Conservation (phyloP, 768 basidiomycete genomes). For the Pleurotus platypus region DNA sequence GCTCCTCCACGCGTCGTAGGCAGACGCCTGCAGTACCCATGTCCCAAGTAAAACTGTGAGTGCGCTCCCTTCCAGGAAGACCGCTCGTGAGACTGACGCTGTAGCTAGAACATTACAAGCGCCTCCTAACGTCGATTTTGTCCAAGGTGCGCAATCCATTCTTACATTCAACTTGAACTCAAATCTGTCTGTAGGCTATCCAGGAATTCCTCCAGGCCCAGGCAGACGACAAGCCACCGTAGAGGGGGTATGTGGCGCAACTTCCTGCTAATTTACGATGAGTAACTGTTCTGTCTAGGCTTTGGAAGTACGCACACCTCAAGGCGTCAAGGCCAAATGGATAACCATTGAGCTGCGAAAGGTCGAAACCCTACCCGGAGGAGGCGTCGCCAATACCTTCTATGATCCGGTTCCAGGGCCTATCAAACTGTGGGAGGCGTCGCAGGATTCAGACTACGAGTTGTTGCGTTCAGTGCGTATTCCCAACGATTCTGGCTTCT, state of each 20-base stretch:
- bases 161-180: constrained; percentile 7
- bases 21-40: constrained; percentile 20
- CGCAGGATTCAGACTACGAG: constrained; percentile 37
- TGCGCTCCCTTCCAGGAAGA: neutral
- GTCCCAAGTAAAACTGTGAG: constrained; percentile 46
- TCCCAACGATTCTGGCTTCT: neutral
- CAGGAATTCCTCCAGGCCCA: constrained; percentile 80
- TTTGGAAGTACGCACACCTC: constrained; percentile 75
- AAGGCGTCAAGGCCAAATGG: constrained; percentile 88
- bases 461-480: constrained; percentile 61
- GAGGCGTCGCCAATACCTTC: constrained; percentile 65
- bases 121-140: constrained; percentile 87
- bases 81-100: constrained; percentile 1
- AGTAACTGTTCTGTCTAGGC: constrained; percentile 47
- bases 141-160: constrained; percentile 54
- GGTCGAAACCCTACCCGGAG: constrained; percentile 79
- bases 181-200: constrained; percentile 52
- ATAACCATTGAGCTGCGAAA: constrained; percentile 89
- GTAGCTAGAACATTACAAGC: constrained; percentile 68
- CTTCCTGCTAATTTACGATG: constrained; percentile 6
- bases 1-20: constrained; percentile 1
- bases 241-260: constrained; percentile 63
- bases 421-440: constrained; percentile 77
- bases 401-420: constrained; percentile 80
- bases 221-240: constrained; percentile 82